phyloP scores from a whole-genome alignment of 2,329 filamentous ascomycete genomes.

The Ceratocystis ficicola region DNA sequence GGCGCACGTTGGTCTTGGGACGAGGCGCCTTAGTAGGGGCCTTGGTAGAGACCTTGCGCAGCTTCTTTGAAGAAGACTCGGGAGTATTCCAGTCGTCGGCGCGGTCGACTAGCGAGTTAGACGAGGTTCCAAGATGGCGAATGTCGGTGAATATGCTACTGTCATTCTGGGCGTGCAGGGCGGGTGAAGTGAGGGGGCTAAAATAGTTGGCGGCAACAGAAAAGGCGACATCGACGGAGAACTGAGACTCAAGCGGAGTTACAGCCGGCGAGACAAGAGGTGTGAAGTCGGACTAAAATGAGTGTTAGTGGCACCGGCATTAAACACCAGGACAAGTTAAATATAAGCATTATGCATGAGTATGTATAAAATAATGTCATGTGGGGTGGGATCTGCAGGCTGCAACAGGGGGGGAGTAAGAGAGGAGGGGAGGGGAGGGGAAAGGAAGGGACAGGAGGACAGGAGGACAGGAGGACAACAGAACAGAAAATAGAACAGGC shows the following conservation, averaged over 20 bases:
- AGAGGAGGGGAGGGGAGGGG: neutral
- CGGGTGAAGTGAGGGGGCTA: conserved; percentile 70
- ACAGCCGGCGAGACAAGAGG: conserved; percentile 75
- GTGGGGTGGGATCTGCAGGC: conserved; percentile 2
- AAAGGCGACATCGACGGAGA: conserved; percentile 47
- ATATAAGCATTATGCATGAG: conserved; percentile 4
- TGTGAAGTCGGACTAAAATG: conserved; percentile 56
- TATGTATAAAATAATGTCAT: conserved; percentile 14
- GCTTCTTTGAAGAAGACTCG: conserved; percentile 35
- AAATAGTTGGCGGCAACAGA: conserved; percentile 62
- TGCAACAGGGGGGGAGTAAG: neutral
- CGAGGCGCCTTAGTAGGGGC: conserved; percentile 39
- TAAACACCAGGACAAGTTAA: neutral
- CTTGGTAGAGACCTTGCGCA: conserved; percentile 42
- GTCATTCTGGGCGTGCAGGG: conserved; percentile 59
- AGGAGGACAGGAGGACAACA: neutral
- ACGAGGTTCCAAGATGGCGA: conserved; percentile 34
- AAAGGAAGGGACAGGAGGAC: neutral
- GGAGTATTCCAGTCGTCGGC: conserved; percentile 33
- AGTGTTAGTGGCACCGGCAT: conserved; percentile 15
- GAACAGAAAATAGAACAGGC: too few species aligned
- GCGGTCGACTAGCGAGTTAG: conserved; percentile 43
- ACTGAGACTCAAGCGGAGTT: conserved; percentile 63
- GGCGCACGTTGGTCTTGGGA: conserved; percentile 44
- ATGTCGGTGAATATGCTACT: conserved; percentile 34